These are phyloP conservation scores for Syzygium malaccense DNA, from an alignment of 441 rosid genomes.

Conservation along the genomic window DNA sequence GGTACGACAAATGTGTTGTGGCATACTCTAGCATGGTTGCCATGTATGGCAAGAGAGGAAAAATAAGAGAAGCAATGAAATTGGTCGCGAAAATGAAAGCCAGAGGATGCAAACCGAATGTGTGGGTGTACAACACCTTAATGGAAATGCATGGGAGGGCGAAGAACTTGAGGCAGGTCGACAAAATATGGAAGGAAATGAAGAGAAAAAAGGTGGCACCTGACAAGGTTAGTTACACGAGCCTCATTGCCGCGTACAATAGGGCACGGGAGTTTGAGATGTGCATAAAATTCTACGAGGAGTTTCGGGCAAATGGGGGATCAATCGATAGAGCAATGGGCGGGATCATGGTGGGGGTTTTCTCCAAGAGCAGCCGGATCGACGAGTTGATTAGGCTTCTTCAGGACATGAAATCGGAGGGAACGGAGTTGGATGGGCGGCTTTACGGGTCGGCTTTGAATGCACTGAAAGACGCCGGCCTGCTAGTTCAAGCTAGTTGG, in stretches of 20 bases:
- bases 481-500: slow-evolving; percentile 53
- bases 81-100: slow-evolving; percentile 74
- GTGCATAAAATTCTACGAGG: slow-evolving; percentile 48
- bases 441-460: slow-evolving; percentile 55
- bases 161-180: slow-evolving; percentile 55
- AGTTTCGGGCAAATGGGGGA: slow-evolving; percentile 55
- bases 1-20: slow-evolving; percentile 72
- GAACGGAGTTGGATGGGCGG: slow-evolving; percentile 55
- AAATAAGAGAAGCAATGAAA: slow-evolving; percentile 54
- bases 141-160: slow-evolving; percentile 79
- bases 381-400: slow-evolving; percentile 70
- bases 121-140: slow-evolving; percentile 75
- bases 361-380: slow-evolving; percentile 57
- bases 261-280: slow-evolving; percentile 52
- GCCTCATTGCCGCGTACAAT: slow-evolving; percentile 55
- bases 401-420: slow-evolving; percentile 57
- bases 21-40: slow-evolving; percentile 73
- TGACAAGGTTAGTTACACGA: slow-evolving; percentile 72
- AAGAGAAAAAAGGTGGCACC: slow-evolving; percentile 57
- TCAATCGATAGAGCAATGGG: slow-evolving; percentile 63
- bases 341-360: slow-evolving; percentile 77
- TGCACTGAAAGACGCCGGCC: slow-evolving; percentile 78
- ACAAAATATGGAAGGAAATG: slow-evolving; percentile 87
- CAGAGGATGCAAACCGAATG: slow-evolving; percentile 67
- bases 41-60: slow-evolving; percentile 71